Base-by-base conservation (phyloP, 106 monocot species). In the Gastrodia elata region DNA sequence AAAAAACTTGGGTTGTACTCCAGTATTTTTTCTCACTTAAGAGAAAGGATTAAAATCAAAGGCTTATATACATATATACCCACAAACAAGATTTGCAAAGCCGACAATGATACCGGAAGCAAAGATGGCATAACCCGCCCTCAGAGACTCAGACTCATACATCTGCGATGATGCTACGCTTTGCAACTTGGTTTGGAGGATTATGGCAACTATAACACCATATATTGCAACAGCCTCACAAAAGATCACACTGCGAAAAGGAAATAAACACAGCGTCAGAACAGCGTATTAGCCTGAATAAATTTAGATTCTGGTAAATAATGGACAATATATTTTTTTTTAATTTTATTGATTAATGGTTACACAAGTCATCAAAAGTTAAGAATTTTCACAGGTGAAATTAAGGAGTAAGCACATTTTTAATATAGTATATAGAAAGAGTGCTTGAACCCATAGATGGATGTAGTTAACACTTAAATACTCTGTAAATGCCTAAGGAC, bases 211-310 rank as follows among this genome's bases (percentile, higher is more conserved):
- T 68, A 89, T 95, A 39, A 89, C 94, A 34, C 94, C 94, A 80
- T 94, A 94, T 59, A 94, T 91, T 9, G 94, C 94, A 75, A 94
- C 94, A 67, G 94, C 94, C 83, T 95, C 94, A 71, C 94, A 95
- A 52, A 95, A 95, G 75, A 95, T 95, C 20, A 95, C 94, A 82
- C 94, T 91, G 85, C 18, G 68, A 61, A 48, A 30, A 26, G 68
- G 48, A 43, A 38, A 34, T 3, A 72, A 52, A 44, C 11, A 44
- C 20, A 5, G 22, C 20, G 20, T 22, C 2, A 44, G 44, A 44
- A 7, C 10, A 44, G 44, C 44, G 10, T n/a, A n/a, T n/a, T n/a
- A n/a, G n/a, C n/a, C n/a, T n/a, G n/a, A n/a, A n/a, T n/a, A n/a
- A n/a, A n/a, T n/a, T n/a, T n/a, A n/a, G n/a, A n/a, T n/a, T n/a